These are phyloP conservation scores for Stropharia rugosoannulata DNA, from an alignment of 768 basidiomycete genomes.

Conservation along the genomic window DNA sequence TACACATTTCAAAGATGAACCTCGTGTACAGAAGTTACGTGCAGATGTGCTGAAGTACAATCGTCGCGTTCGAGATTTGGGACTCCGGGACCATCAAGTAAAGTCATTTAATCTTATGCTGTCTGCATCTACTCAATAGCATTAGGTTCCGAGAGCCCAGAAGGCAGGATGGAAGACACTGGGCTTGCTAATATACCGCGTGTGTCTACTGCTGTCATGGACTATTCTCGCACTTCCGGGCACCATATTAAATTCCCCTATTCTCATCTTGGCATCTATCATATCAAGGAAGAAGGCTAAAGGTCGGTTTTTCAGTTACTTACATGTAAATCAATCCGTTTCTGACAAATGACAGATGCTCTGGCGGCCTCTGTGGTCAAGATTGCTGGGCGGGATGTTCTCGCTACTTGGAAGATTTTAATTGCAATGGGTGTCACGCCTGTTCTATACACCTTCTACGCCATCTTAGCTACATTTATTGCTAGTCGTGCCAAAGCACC, in stretches of 20 bases:
- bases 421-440: slow-evolving; percentile 92
- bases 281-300: slow-evolving; percentile 89
- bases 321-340: not conserved
- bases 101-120: slow-evolving; percentile 9
- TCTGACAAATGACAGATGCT: slow-evolving; percentile 60
- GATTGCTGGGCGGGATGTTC: slow-evolving; percentile 93
- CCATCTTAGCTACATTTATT: slow-evolving; percentile 71
- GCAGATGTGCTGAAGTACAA: slow-evolving; percentile 88
- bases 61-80: slow-evolving; percentile 81
- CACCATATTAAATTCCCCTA: slow-evolving; percentile 87
- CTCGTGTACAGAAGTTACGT: slow-evolving; percentile 79
- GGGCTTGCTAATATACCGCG: slow-evolving; percentile 79
- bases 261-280: slow-evolving; percentile 87
- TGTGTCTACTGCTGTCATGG: slow-evolving; percentile 79
- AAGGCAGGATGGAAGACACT: slow-evolving; percentile 86
- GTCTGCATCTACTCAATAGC: not conserved
- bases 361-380: slow-evolving; percentile 95
- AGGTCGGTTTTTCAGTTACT: slow-evolving; percentile 41
- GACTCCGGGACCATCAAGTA: slow-evolving; percentile 92
- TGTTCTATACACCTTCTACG: slow-evolving; percentile 81
- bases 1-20: slow-evolving; percentile 88
- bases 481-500: slow-evolving; percentile 68
- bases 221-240: slow-evolving; percentile 85
- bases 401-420: slow-evolving; percentile 96
- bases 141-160: slow-evolving; percentile 82